Evolutionary conservation across 2,329 filamentous ascomycete genomes (phyloP), one percentile per base, ranked within the genome.

Genomic region (Trichoderma sp.): DNA sequence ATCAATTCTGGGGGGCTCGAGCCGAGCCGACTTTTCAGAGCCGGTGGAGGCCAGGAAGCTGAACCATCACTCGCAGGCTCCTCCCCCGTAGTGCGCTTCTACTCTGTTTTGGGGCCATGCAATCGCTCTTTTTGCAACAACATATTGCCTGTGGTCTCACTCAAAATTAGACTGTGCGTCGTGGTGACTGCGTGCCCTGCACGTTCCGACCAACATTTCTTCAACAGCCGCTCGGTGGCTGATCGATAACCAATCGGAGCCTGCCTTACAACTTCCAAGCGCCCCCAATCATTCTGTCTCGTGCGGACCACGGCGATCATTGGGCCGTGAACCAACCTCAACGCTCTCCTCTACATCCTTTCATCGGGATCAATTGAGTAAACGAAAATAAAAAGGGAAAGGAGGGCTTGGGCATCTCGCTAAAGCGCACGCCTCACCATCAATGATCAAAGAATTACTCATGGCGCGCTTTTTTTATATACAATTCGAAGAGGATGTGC

Each of bases 201-300:
- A 58, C 24, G 43, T 19, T 57, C n/a, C 16, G 19, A 21, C 16
- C 8, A 6, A 16, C 16, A 16, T 16, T 43, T 27, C 49, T 43
- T 57, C 53, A 53, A 58, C 52, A 37, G 56, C 55, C 53, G 52
- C 53, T 59, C 40, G 40, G 63, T 43, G 55, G 37, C 52, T 56
- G 29, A 47, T 58, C 53, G 63, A 53, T 58, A 66, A 33, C 63
- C 63, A 66, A 66, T 66, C 63, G 55, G 55, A 58, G 63, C 2
- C 37, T 31, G 14, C n/a, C 47, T 55, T 31, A 16, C 52, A 53
- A 55, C 61, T 55, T 8, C 31, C 47, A 40, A 49, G 47, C 47
- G 49, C 35, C 37, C 14, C 61, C 61, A 64, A 64, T 56, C 49
- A 64, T 55, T 31, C 21, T 24, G 49, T 64, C 59, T 21, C 61